Base-by-base conservation (phyloP, 1,284 basidiomycete genomes). In the Cryptococcus jaspeensis region DNA sequence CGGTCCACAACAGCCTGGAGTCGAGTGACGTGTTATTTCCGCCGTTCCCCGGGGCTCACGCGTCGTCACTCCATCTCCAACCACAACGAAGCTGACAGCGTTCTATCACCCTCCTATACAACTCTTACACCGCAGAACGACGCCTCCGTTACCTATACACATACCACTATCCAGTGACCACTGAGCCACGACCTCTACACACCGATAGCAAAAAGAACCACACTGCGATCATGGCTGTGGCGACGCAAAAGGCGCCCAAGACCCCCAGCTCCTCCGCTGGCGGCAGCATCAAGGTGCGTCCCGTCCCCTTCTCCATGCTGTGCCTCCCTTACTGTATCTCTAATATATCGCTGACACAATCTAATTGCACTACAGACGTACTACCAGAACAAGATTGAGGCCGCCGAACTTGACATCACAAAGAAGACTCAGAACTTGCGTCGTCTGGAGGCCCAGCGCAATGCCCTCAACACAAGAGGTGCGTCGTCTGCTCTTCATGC, bases 381-480 rank as follows among this genome's bases (percentile, higher is more conserved):
- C 81, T 97, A 96, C 75, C 89, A 93, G 73, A 88, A 91, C 50
- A 98, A 98, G 81, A 97, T 97, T 47, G 92, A 97, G 73, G 83
- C 88, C 12, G 87, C 92, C 9, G 93, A 97, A 72, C 83, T 96
- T 46, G 83, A 88, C 46, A 97, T 97, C 69, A 96, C 95, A 77
- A 87, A 92, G 78, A 95, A 94, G 79, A 97, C 94, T 0, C 94
- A 97, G 80, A 98, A 98, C 79, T 78, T 99, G 55, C 83, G 95
- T 47, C 89, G 95, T 62, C 80, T 99, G 65, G 95, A 98, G 79
- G 95, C 95, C 5, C 95, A 98, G 78, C 83, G 94, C 62, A 98
- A 98, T 83, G 89, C 94, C 7, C 80, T 99, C 63, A 98, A 99
- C 77, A 92, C 93, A 18, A 82, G 93, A 81, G 93, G 93, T 90